phyloP scores from a whole-genome alignment of 2,329 filamentous ascomycete genomes.

The Aspergillus ustus region DNA sequence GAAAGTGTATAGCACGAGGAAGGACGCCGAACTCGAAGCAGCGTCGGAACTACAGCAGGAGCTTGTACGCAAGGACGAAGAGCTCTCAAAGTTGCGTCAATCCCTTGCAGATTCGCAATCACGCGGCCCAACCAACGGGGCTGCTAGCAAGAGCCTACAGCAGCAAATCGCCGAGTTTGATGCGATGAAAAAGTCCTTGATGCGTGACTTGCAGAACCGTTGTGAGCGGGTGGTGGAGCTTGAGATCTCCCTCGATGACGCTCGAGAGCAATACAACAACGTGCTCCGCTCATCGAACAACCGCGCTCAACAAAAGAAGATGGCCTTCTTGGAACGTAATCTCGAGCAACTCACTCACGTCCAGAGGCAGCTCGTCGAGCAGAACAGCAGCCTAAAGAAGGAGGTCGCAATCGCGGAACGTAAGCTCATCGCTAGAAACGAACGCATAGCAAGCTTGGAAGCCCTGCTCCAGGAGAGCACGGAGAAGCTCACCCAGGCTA shows the following conservation, averaged over 20 bases:
- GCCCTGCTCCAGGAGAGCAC: conserved; percentile 92
- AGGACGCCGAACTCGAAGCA: conserved; percentile 73
- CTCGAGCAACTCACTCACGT: conserved; percentile 97
- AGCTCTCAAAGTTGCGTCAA: conserved; percentile 79
- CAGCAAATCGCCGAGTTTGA: conserved; percentile 99
- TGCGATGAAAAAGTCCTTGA: conserved; percentile 99
- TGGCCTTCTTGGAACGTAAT: conserved; percentile 98
- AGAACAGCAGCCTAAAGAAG: conserved; percentile 97
- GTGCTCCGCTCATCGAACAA: conserved; percentile 96
- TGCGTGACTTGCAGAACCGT: conserved; percentile 97
- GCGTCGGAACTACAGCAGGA: conserved; percentile 78
- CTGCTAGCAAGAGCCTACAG: conserved; percentile 77
- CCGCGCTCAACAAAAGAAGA: conserved; percentile 99
- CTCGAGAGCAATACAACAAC: conserved; percentile 98
- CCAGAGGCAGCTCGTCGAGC: conserved; percentile 95
- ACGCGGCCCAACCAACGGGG: conserved; percentile 62
- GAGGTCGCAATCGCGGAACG: conserved; percentile 98
- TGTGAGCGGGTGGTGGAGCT: conserved; percentile 98
- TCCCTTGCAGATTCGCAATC: conserved; percentile 73
- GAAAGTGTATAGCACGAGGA: conserved; percentile 75
- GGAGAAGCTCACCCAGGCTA: conserved; percentile 96
- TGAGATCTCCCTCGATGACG: conserved; percentile 96
- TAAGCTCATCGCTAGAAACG: conserved; percentile 94
- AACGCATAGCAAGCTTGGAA: conserved; percentile 94
- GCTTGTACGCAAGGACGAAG: conserved; percentile 75